Percentiles rank a stretch among this genome's conserved stretches.
Evolutionary conservation across 1,139 yeast species (phyloP).

Genomic region (Yamadazyma buinensis): DNA sequence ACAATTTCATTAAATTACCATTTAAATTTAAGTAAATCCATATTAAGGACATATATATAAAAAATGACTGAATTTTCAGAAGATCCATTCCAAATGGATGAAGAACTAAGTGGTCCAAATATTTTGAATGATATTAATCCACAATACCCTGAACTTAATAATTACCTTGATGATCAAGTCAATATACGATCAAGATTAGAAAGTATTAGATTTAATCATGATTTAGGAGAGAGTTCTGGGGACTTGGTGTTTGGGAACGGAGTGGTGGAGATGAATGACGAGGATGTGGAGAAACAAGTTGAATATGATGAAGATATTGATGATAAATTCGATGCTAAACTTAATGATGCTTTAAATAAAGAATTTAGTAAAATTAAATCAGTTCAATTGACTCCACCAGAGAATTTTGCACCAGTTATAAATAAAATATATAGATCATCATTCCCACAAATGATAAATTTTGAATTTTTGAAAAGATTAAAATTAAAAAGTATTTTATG

Average conservation of each 20-base stretch:
- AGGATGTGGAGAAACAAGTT: constrained; percentile 12
- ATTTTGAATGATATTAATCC: constrained; percentile 18
- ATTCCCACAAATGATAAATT: constrained; percentile 83
- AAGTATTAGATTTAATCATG: constrained; percentile 15
- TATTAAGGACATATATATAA: too few relatives aligned
- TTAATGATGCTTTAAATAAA: constrained; percentile 19
- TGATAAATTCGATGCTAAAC: constrained; percentile 36
- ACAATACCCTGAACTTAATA: constrained; percentile 13
- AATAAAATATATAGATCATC: constrained; percentile 81
- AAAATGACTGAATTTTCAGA: constrained; percentile 31
- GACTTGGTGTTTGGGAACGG: too few relatives aligned
- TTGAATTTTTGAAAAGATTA: constrained; percentile 60
- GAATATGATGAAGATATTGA: constrained; percentile 43
- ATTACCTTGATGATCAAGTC: constrained; percentile 20
- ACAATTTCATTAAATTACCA: too few relatives aligned
- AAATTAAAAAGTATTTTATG: constrained; percentile 73
- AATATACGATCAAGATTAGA: constrained; percentile 34
- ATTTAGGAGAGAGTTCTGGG: constrained; percentile 3
- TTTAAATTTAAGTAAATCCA: too few relatives aligned
- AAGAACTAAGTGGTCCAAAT: constrained; percentile 22
- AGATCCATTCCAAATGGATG: constrained; percentile 48
- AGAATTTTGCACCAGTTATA: constrained; percentile 83
- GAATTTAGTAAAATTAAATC: constrained; percentile 5
- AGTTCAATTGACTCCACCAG: constrained; percentile 64
- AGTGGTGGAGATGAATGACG: constrained; percentile 22